A percentile compares a stretch with the other conserved stretches of the same genome.
Evolutionary conservation across 2,329 filamentous ascomycete species (phyloP).

Genomic region (Fusarium dimerum): DNA sequence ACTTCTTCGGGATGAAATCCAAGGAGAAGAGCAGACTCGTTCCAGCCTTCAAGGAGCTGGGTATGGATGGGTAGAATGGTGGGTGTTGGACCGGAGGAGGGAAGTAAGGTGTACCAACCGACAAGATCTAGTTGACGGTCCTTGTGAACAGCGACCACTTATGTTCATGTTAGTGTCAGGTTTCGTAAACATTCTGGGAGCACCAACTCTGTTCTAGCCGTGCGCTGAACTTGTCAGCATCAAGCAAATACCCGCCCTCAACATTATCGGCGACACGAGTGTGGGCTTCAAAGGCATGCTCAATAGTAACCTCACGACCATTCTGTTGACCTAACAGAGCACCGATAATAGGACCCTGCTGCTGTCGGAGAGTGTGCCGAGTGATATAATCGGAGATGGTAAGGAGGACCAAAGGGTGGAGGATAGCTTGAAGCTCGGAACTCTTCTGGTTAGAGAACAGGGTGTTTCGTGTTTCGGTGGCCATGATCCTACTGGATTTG

Average conservation of each 20-base stretch:
- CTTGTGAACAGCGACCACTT: constrained; percentile 89
- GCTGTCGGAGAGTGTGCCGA: constrained; percentile 77
- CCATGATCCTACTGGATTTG: constrained; percentile 43
- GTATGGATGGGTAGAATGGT: constrained; percentile 74
- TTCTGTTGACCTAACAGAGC: constrained; percentile 90
- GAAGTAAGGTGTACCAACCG: constrained; percentile 85
- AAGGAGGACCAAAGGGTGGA: constrained; percentile 93
- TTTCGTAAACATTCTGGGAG: background rate
- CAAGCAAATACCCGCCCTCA: constrained; percentile 62
- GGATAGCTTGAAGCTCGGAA: constrained; percentile 75
- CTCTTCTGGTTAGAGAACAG: constrained; percentile 68
- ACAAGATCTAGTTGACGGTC: constrained; percentile 80
- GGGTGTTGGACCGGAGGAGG: constrained; percentile 68
- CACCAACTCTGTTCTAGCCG: constrained; percentile 81
- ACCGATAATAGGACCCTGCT: constrained; percentile 76
- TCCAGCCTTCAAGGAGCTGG: constrained; percentile 72
- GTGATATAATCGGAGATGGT: constrained; percentile 97
- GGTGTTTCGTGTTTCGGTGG: constrained; percentile 48
- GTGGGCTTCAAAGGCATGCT: constrained; percentile 88
- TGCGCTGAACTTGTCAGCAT: constrained; percentile 71
- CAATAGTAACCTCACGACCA: constrained; percentile 86
- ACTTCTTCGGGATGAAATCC: constrained; percentile 76
- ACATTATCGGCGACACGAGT: constrained; percentile 44
- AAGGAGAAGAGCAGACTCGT: constrained; percentile 85
- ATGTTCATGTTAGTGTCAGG: constrained; percentile 2